Evolutionary conservation across 139 green algal genomes (phyloP).

Genomic region (Chlamydomonas asymmetrica): DNA sequence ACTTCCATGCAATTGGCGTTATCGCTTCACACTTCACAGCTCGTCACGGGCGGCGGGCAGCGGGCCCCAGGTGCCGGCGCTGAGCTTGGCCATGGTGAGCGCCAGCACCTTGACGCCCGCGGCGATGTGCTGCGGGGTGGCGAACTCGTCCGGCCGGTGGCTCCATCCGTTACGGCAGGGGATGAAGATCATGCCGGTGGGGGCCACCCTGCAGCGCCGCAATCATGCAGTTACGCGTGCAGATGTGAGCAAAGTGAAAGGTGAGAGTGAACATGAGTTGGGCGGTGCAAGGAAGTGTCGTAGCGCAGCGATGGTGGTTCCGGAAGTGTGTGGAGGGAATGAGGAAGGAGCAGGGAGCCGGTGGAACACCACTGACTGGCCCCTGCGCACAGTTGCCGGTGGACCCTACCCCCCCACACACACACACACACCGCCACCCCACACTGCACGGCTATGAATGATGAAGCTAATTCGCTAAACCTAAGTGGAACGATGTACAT

Average conservation of each 20-base stretch:
- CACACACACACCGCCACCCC: no score
- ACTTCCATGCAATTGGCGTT: background rate
- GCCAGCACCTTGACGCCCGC: conserved; percentile 69
- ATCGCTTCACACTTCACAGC: conserved; percentile 12
- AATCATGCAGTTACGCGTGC: background rate
- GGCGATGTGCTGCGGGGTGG: conserved; percentile 59
- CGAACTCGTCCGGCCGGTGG: conserved; percentile 92
- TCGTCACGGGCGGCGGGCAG: conserved; percentile 18
- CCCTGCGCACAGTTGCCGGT: no score
- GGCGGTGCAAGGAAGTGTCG: no score
- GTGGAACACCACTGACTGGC: no score
- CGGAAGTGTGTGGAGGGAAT: no score
- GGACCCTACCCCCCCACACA: no score
- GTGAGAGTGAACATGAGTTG: no score
- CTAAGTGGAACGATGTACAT: no score
- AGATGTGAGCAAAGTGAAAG: background rate
- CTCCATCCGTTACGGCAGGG: conserved; percentile 84
- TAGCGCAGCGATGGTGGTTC: no score
- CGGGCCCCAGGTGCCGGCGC: conserved; percentile 37
- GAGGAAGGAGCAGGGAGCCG: no score
- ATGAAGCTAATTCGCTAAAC: no score
- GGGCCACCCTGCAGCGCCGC: conserved; percentile 59
- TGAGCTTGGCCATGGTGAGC: conserved; percentile 67
- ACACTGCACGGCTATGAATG: no score
- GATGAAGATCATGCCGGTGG: conserved; percentile 97